Evolutionary conservation across 371 early-diverging fungal genomes (phyloP).

Genomic region (Basidiobolus meristosporus): DNA sequence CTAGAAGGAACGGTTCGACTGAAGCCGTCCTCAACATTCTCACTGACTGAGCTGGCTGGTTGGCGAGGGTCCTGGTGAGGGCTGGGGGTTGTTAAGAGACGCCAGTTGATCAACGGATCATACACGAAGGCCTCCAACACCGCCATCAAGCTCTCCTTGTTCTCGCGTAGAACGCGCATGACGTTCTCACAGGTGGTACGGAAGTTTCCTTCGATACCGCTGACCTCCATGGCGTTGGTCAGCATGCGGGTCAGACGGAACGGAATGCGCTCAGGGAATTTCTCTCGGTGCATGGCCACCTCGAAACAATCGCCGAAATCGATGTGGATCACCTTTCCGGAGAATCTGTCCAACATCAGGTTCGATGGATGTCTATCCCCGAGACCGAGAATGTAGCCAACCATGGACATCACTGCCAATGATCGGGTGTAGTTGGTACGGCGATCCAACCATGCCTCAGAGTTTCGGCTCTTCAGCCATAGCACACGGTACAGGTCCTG

Average conservation of each 20-base stretch:
- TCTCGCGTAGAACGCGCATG: conserved; percentile 87
- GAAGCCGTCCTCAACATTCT: too few relatives aligned
- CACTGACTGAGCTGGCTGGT: too few relatives aligned
- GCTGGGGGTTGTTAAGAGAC: conserved; percentile 21
- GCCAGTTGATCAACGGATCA: conserved; percentile 95
- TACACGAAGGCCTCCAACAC: conserved; percentile 96
- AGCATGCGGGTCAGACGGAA: conserved; percentile 98
- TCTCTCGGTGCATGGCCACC: conserved; percentile 91
- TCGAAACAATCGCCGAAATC: conserved; percentile 99
- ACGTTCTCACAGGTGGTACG: conserved; percentile 89
- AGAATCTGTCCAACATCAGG: conserved; percentile 81
- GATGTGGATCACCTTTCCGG: conserved; percentile 95
- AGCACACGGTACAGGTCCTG: conserved; percentile 88
- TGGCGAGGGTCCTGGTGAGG: conserved; percentile 14
- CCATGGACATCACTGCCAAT: conserved; percentile 96
- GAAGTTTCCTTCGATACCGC: conserved; percentile 91
- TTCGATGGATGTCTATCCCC: conserved; percentile 98
- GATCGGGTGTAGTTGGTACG: conserved; percentile 93
- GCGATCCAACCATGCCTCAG: conserved; percentile 91
- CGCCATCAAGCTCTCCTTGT: conserved; percentile 95
- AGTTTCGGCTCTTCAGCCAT: conserved; percentile 90
- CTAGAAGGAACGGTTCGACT: too few relatives aligned
- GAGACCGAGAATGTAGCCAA: conserved; percentile 93
- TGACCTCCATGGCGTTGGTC: conserved; percentile 92
- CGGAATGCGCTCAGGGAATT: conserved; percentile 94